A percentile compares a stretch with the other conserved stretches of the same genome.
These are phyloP conservation scores for Cladophialophora exuberans DNA, from an alignment of 2,329 filamentous ascomycete species.

Conservation along the genomic window DNA sequence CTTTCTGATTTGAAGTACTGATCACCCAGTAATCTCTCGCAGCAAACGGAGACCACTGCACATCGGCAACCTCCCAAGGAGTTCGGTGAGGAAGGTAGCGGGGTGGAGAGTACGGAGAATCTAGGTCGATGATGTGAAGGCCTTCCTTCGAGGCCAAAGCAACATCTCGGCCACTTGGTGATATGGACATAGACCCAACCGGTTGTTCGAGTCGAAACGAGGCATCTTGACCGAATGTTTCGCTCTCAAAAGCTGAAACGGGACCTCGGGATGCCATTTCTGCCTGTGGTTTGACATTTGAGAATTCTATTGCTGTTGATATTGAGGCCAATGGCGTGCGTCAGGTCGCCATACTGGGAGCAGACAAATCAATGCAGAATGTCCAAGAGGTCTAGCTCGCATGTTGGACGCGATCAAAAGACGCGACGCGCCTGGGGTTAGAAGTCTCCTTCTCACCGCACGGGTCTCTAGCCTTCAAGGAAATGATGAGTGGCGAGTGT, in stretches of 20 bases:
- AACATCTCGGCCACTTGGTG: conserved; percentile 85
- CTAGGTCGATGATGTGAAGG: conserved; percentile 87
- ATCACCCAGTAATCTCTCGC: conserved; percentile 89
- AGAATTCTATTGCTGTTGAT: no score
- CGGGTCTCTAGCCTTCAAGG: no score
- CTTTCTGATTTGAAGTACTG: conserved; percentile 92
- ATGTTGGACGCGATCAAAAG: not conserved
- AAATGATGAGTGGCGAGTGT: no score
- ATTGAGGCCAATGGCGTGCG: no score
- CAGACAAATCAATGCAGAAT: not conserved
- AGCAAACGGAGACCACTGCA: conserved; percentile 95
- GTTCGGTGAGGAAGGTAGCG: conserved; percentile 82
- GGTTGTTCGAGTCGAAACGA: conserved; percentile 78
- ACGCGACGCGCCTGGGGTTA: no score
- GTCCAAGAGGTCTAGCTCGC: not conserved
- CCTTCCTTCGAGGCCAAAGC: conserved; percentile 88
- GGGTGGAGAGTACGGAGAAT: conserved; percentile 84
- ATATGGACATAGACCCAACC: conserved; percentile 90
- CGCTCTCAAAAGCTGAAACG: conserved; percentile 73
- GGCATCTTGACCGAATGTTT: conserved; percentile 82
- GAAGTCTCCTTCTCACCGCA: not conserved
- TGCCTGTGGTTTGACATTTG: not conserved
- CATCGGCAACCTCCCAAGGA: conserved; percentile 93
- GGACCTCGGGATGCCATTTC: conserved; percentile 43
- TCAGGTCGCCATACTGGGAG: not conserved